Percentiles rank a stretch among this genome's conserved stretches.
Conservation (phyloP, 495 filamentous ascomycete species). For the Neurospora terricola region DNA sequence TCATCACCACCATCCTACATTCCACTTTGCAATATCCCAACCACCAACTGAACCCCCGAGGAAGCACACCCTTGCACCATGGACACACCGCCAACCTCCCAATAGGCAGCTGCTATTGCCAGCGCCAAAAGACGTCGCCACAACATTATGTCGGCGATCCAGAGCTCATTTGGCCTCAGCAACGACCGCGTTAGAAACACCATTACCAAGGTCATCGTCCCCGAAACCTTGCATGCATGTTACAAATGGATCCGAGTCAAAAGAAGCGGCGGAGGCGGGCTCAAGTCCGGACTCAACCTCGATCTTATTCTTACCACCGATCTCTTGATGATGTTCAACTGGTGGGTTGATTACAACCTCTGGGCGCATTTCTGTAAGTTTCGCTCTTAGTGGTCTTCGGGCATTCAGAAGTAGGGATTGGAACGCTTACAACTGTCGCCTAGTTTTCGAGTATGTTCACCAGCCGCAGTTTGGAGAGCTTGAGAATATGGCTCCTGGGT, state of each 20-base stretch:
- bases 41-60: not conserved
- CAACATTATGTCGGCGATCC: not conserved
- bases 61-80: not conserved
- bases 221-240: not conserved
- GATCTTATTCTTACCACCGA: rapidly evolving
- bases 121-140: not conserved
- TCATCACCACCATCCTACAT: not conserved
- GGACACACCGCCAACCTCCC: not conserved
- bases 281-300: too few relatives aligned
- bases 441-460: not conserved
- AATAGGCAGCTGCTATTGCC: not conserved
- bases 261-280: not conserved
- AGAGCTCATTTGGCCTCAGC: not conserved
- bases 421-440: not conserved
- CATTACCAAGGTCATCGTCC: not conserved
- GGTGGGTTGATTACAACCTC: not conserved
- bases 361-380: not conserved
- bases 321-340: not conserved
- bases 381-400: not conserved
- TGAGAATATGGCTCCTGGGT: not conserved
- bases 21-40: not conserved
- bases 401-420: not conserved
- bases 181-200: not conserved
- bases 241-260: not conserved
- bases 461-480: not conserved